Evolutionary conservation across 139 green algal genomes (phyloP).

Genomic region (Trebouxia sp.): DNA sequence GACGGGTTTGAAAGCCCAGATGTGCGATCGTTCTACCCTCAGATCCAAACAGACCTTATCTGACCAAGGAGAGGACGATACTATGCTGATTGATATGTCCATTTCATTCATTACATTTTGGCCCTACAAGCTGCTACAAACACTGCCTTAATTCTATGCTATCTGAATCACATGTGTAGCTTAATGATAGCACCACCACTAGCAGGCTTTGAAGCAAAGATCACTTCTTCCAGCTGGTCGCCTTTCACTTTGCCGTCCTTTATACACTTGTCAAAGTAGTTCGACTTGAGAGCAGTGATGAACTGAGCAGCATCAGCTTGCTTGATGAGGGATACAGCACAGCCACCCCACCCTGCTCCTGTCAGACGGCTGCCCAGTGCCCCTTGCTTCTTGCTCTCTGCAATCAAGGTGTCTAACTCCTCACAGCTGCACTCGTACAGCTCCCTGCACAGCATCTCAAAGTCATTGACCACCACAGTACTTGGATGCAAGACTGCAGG

Average conservation of each 20-base stretch:
- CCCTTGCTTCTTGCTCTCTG: conserved; percentile 56
- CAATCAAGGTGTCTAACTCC: conserved; percentile 90
- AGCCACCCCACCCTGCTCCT: conserved; percentile 94
- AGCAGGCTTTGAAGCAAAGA: conserved; percentile 63
- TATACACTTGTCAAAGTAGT: conserved; percentile 40
- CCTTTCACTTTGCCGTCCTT: conserved; percentile 36
- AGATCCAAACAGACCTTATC: no score
- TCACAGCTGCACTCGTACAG: conserved; percentile 91
- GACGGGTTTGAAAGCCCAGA: no score
- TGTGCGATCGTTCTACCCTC: no score
- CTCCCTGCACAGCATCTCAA: conserved; percentile 38
- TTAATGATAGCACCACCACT: conserved; percentile 58
- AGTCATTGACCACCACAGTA: no score
- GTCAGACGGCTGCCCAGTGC: conserved; percentile 87
- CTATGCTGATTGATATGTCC: no score
- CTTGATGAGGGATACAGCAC: conserved; percentile 82
- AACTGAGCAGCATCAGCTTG: conserved; percentile 63
- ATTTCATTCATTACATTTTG: no score
- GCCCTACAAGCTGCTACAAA: no score
- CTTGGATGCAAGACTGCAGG: no score
- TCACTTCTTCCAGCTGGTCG: conserved; percentile 31
- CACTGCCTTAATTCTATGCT: no score
- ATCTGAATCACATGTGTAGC: conserved; percentile 31
- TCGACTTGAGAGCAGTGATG: conserved; percentile 50
- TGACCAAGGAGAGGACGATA: no score